These are phyloP conservation scores for Chrysanthemum lavandulifolium DNA, from an alignment of 129 eudicot genomes.

Conservation along the genomic window DNA sequence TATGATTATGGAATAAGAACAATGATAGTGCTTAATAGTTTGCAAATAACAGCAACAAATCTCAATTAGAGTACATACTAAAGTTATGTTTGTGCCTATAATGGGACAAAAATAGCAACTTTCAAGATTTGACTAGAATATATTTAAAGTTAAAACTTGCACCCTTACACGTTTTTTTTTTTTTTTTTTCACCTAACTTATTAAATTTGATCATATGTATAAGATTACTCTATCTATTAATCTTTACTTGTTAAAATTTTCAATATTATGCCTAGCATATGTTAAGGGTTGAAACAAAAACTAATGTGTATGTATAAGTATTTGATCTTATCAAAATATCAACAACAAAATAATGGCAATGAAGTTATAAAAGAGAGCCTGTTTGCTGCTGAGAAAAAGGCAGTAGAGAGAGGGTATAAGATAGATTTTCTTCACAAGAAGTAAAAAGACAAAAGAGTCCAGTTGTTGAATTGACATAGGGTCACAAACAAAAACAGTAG, in stretches of 20 bases:
- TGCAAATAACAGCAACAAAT: conserved; percentile 11
- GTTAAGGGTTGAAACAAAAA: background rate
- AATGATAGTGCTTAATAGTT: no score
- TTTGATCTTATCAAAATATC: conserved; percentile 10
- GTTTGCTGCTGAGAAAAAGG: conserved; percentile 22
- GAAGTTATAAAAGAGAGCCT: conserved; percentile 24
- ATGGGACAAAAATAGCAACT: conserved; percentile 20
- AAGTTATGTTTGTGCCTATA: conserved; percentile 18
- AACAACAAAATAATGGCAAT: conserved; percentile 21
- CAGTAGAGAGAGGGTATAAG: conserved; percentile 22
- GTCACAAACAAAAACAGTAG: conserved; percentile 24
- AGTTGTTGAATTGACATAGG: conserved; percentile 19
- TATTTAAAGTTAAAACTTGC: conserved; percentile 24
- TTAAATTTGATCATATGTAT: background rate
- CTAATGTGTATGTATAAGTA: background rate
- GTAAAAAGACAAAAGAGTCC: conserved; percentile 36
- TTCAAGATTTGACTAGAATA: conserved; percentile 28
- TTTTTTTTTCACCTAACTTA: background rate
- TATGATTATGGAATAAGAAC: background rate
- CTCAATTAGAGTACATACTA: conserved; percentile 6
- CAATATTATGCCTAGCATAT: background rate
- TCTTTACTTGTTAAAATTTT: background rate
- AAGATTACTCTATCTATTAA: background rate
- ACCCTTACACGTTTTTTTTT: background rate
- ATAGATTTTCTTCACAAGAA: conserved; percentile 28